phyloP scores from a whole-genome alignment of 2,329 filamentous ascomycete genomes.

The Cryphonectria japonica region DNA sequence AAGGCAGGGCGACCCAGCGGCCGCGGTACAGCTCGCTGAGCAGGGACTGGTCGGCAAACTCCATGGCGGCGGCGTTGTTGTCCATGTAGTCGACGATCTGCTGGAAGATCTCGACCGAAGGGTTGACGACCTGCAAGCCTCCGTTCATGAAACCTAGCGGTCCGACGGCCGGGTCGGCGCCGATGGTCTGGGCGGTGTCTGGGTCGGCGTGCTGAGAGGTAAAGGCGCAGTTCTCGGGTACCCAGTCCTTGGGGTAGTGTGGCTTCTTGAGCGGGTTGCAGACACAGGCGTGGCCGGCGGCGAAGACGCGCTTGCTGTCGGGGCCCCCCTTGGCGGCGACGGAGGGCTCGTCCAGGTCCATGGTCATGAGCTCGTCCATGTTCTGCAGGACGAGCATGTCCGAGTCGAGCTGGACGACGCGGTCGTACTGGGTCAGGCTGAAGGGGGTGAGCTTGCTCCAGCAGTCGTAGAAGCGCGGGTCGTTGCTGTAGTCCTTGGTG shows the following conservation, averaged over 20 bases:
- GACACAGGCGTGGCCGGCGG: conserved; percentile 81
- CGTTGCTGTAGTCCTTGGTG: conserved; percentile 70
- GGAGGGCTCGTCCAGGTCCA: conserved; percentile 55
- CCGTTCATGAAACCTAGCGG: conserved; percentile 59
- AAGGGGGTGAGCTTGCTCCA: conserved; percentile 88
- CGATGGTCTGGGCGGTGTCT: conserved; percentile 50
- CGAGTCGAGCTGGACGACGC: conserved; percentile 82
- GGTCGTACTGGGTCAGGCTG: conserved; percentile 73
- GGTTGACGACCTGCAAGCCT: conserved; percentile 61
- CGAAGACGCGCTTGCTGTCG: conserved; percentile 70
- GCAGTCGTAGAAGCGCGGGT: conserved; percentile 86
- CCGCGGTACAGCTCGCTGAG: conserved; percentile 58
- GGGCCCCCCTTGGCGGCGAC: conserved; percentile 26
- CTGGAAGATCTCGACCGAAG: conserved; percentile 50
- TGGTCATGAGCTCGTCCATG: conserved; percentile 92
- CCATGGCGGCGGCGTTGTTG: conserved; percentile 49
- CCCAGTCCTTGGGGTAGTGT: conserved; percentile 78
- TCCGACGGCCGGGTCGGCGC: conserved; percentile 48
- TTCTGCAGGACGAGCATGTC: conserved; percentile 85
- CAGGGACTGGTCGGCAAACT: conserved; percentile 64
- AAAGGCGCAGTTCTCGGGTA: conserved; percentile 61
- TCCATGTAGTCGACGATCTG: conserved; percentile 58
- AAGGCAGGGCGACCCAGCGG: conserved; percentile 62
- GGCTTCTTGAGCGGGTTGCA: conserved; percentile 80
- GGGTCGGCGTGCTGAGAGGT: conserved; percentile 56